phyloP scores from a whole-genome alignment of 345 rosid species.

The Theobroma cacao region DNA sequence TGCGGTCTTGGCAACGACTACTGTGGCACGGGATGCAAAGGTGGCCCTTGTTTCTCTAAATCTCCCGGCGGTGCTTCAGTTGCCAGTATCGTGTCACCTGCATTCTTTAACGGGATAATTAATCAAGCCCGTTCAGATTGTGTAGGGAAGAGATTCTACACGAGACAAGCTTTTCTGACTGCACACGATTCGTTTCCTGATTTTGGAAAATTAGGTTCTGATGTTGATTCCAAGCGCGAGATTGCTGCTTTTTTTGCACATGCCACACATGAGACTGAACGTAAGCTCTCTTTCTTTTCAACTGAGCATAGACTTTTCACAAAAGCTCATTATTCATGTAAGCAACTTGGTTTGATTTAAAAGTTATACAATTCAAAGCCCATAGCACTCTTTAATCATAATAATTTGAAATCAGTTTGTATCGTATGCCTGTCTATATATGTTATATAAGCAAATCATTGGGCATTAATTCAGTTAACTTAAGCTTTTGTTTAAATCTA shows the following conservation, averaged over 20 bases:
- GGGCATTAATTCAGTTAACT: too few species aligned
- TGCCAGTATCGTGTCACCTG: constrained; percentile 34
- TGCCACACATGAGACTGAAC: constrained; percentile 79
- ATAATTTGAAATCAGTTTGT: neutral
- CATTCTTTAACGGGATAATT: constrained; percentile 56
- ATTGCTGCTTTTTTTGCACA: constrained; percentile 85
- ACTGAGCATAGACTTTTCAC: neutral
- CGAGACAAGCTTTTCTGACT: constrained; percentile 48
- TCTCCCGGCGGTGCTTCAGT: constrained; percentile 37
- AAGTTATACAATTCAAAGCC: neutral
- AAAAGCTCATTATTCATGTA: too few species aligned
- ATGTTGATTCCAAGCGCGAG: constrained; percentile 58
- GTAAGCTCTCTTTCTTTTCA: constrained; percentile 30
- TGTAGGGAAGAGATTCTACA: constrained; percentile 58
- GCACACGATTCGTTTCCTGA: constrained; percentile 45
- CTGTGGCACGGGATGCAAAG: constrained; percentile 49
- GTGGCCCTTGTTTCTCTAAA: constrained; percentile 49
- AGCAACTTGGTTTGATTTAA: too few species aligned
- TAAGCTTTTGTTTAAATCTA: neutral
- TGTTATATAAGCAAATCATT: too few species aligned
- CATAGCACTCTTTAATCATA: neutral
- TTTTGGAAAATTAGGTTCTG: constrained; percentile 54
- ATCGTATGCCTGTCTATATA: too few species aligned
- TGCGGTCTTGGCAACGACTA: constrained; percentile 32
- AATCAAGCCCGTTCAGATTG: constrained; percentile 46